These are phyloP conservation scores for Boletus huronensis DNA, from an alignment of 768 basidiomycete genomes.

Conservation along the genomic window DNA sequence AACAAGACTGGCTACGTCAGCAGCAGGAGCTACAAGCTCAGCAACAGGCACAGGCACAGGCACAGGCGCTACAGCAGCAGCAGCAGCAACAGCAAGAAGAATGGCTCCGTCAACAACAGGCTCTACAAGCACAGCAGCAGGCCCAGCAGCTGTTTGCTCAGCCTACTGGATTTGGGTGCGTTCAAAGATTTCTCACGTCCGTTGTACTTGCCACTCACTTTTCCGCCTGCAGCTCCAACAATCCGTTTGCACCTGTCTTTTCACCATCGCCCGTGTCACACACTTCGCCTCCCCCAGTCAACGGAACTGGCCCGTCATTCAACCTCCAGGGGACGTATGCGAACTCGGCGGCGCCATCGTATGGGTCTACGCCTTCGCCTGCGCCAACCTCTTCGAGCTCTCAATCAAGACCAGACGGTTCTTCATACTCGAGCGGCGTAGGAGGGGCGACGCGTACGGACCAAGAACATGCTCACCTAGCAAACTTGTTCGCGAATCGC, in stretches of 20 bases:
- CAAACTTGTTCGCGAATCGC: constrained; percentile 77
- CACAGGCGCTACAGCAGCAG: not conserved
- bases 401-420: constrained; percentile 36
- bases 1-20: constrained; percentile 72
- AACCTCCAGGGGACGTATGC: constrained; percentile 70
- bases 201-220: constrained; percentile 18
- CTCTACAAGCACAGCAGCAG: constrained; percentile 43
- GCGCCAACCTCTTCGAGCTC: constrained; percentile 37
- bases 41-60: constrained; percentile 39
- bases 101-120: constrained; percentile 62
- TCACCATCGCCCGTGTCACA: constrained; percentile 32
- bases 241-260: constrained; percentile 74
- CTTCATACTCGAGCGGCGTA: constrained; percentile 11
- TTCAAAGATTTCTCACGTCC: constrained; percentile 1
- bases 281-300: constrained; percentile 32
- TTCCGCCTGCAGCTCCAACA: constrained; percentile 72
- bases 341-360: constrained; percentile 34
- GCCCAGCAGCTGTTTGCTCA: constrained; percentile 49
- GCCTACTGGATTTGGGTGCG: constrained; percentile 76
- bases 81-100: constrained; percentile 53
- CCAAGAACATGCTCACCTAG: constrained; percentile 71
- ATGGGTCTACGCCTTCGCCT: constrained; percentile 39
- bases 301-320: constrained; percentile 49
- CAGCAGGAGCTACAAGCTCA: constrained; percentile 50
- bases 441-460: constrained; percentile 47